Evolutionary conservation across 805 yeast species (phyloP), one percentile per base, ranked within the genome.

Genomic region (Hanseniaspora opuntiae): DNA sequence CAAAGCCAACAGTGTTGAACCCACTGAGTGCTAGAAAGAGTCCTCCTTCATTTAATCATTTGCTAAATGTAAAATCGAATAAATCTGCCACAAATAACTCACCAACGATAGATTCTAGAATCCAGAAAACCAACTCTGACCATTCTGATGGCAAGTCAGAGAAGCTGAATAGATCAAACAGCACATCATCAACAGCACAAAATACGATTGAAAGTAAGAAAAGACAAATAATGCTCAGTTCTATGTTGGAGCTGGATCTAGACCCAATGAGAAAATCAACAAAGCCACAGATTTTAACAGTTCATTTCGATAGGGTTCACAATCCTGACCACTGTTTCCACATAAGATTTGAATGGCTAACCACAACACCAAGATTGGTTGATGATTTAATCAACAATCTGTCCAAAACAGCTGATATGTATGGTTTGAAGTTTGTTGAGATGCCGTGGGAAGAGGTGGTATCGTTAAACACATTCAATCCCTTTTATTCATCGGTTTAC

Each of bases 281-380:
- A 65, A 77, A 88, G 54, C 83, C 84, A 0, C 98, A 93, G 59
- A 66, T 81, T 2, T 72, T 88, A 45, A 79, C 80, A 6, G 87
- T 93, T 0, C 97, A 90, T 66, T 86, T 86, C 62, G 99, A 93
- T 63, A 75, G 82, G 44, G 89, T 89, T 3, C 96, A 88, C 64
- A 90, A 89, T 62, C 96, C 97, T 0, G 90, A 85, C 59, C 95
- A 89, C 61, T 89, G 97, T 63, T 93, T 82, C 69, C 97, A 90
- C 62, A 75, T 93, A 33, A 72, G 96, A 46, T 65, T 90, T 14
- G 97, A 93, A 63, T 93, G 99, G 99, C 69, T 90, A 33, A 86
- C 84, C 56, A 81, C 95, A 0, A 87, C 97, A 0, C 84, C 95
- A 2, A 85, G 84, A 62, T 69, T 86, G 33, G 79, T 86, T 48